Evolutionary conservation across 352 stramenopile species (phyloP).

Genomic region (Pythium rishiriense): DNA sequence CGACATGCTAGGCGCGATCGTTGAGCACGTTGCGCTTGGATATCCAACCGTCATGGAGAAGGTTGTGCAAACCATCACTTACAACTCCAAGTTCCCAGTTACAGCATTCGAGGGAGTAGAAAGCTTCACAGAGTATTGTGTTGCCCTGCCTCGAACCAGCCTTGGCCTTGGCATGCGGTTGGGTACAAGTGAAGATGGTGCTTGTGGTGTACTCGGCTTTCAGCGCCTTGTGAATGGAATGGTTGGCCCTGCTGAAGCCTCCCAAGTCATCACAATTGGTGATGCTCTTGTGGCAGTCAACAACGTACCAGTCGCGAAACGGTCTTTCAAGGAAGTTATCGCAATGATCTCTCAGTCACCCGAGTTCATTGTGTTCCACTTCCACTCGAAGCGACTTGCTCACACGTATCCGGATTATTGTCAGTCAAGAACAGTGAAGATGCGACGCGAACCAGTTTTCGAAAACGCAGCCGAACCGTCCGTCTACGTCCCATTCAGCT

Average conservation of each 20-base stretch:
- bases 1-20: slow-evolving; percentile 70
- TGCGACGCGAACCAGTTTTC: slow-evolving; percentile 34
- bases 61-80: slow-evolving; percentile 40
- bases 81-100: slow-evolving; percentile 56
- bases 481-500: slow-evolving; percentile 70
- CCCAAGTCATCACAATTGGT: slow-evolving; percentile 64
- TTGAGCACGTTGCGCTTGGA: slow-evolving; percentile 82
- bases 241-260: slow-evolving; percentile 74
- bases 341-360: slow-evolving; percentile 64
- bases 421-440: slow-evolving; percentile 56
- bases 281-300: slow-evolving; percentile 85
- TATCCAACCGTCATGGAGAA: slow-evolving; percentile 57
- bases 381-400: slow-evolving; percentile 69
- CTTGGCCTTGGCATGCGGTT: slow-evolving; percentile 86
- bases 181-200: slow-evolving; percentile 59
- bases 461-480: slow-evolving; percentile 48
- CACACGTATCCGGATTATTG: slow-evolving; percentile 71
- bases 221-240: slow-evolving; percentile 70
- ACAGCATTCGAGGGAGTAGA: slow-evolving; percentile 45
- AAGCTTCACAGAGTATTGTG: slow-evolving; percentile 76
- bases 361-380: slow-evolving; percentile 77
- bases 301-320: slow-evolving; percentile 50
- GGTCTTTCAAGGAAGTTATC: slow-evolving; percentile 79
- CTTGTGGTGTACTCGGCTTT: slow-evolving; percentile 79
- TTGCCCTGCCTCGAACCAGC: slow-evolving; percentile 59